Conservation (phyloP, 257 asterid genomes). For the Eucommia ulmoides region DNA sequence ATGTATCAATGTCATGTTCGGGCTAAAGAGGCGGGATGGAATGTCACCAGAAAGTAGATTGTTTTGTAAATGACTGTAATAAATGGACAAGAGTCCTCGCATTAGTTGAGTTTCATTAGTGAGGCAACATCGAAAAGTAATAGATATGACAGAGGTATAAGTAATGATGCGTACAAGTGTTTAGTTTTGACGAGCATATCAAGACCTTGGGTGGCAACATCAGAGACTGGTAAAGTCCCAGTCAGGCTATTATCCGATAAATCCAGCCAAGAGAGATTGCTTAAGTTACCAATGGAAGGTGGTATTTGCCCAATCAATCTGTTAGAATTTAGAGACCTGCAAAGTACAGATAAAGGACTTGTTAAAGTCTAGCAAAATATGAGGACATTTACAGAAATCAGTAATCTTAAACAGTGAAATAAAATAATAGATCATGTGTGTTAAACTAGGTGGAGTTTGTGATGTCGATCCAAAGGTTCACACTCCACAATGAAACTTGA, state of each 20-base stretch:
- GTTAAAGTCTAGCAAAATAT: too few species aligned
- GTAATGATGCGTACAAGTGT: conserved; percentile 48
- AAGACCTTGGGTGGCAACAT: conserved; percentile 37
- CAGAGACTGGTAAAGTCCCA: conserved; percentile 69
- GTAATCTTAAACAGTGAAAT: too few species aligned
- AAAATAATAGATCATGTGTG: too few species aligned
- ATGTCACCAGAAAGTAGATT: conserved; percentile 61
- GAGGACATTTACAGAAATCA: too few species aligned
- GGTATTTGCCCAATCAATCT: conserved; percentile 70
- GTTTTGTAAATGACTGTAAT: conserved; percentile 63
- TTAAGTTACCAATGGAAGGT: conserved; percentile 55
- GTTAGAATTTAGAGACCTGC: conserved; percentile 13
- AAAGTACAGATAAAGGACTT: conserved; percentile 4
- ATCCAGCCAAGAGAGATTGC: conserved; percentile 76
- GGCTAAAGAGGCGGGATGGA: conserved; percentile 40
- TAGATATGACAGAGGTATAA: not conserved
- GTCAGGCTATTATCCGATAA: conserved; percentile 52
- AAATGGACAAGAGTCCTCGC: not conserved
- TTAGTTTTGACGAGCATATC: conserved; percentile 47
- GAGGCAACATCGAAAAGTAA: not conserved
- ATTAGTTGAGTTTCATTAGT: not conserved
- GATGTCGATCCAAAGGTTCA: too few species aligned
- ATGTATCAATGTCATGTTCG: conserved; percentile 60
- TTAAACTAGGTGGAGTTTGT: too few species aligned
- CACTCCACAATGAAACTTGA: too few species aligned